Conservation (phyloP, 306 rosid species). For the Trifolium fragiferum region DNA sequence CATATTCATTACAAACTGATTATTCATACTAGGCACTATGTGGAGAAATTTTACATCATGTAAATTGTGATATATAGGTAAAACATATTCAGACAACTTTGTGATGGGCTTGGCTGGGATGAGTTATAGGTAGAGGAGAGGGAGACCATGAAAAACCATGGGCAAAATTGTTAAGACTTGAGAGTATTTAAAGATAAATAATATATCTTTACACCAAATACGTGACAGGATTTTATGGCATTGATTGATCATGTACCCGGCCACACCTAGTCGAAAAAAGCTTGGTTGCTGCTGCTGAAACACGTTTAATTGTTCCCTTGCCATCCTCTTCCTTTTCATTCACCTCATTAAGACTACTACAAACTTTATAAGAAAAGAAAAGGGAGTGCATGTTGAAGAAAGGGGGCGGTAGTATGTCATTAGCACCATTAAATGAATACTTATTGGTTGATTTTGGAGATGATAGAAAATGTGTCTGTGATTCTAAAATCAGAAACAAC, state of each 20-base stretch:
- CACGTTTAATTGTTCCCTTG: neutral
- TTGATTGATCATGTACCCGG: slow-evolving; percentile 1
- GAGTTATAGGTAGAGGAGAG: neutral
- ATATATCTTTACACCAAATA: neutral
- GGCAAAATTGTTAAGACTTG: neutral
- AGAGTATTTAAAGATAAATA: slow-evolving; percentile 15
- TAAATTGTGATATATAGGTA: slow-evolving; percentile 6
- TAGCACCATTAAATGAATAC: slow-evolving; percentile 4
- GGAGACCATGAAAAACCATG: slow-evolving; percentile 15
- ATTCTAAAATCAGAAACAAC: slow-evolving; percentile 24
- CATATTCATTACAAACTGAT: slow-evolving; percentile 1
- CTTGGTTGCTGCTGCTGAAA: neutral
- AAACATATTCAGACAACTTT: neutral
- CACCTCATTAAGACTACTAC: neutral
- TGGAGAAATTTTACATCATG: slow-evolving; percentile 17
- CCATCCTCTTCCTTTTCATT: neutral
- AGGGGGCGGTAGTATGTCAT: slow-evolving; percentile 3
- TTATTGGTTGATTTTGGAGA: slow-evolving; percentile 13
- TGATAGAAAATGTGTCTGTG: neutral
- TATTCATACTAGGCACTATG: slow-evolving; percentile 7
- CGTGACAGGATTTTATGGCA: neutral
- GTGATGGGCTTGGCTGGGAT: slow-evolving; percentile 21
- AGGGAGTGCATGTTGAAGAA: slow-evolving; percentile 8
- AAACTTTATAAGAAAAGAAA: neutral
- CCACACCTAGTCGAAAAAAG: neutral